Evolutionary conservation across 371 early-diverging fungal species (phyloP), one percentile per base, ranked within the genome.

Genomic region (Mucor lusitanicus): DNA sequence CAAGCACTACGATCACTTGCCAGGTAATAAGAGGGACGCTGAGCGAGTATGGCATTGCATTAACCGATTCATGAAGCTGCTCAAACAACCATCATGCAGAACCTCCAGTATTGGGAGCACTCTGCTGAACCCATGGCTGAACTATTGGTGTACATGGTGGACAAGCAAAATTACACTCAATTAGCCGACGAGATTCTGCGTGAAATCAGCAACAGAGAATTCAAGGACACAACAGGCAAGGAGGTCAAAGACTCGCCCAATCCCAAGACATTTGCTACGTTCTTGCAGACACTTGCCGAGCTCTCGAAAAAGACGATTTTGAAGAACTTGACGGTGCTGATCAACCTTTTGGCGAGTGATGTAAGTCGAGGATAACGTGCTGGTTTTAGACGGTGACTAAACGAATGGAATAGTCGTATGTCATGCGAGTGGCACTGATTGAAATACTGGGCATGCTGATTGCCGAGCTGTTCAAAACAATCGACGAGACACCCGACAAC

Each of bases 81-180:
- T n/a, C 89, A 90, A 70, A 92, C 94, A 0, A 88, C 94, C 15
- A 88, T 97, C 21, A 85, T 92, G 61, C 95, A 97, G 68, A 90
- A 94, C 70, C 80, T 98, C 40, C 92, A 94, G 65, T 96, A 96
- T 70, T 95, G 89, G 84, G 98, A 98, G 55, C 94, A 96, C 67
- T 85, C 96, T 23, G 87, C 94, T 28, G 97, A 99, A 70, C 84
- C 91, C 17, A 92, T 96, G 91, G 98, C 98, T 0, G 94, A 94
- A 46, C 81, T 97, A 1, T 69, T 98, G 40, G 82, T 88, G 27
- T 76, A 85, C 64, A 69, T 94, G 44, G 81, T 84, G 28, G 84
- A 86, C 6, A 71, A 90, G 35, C 87, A 90, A 67, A 89, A 90
- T 28, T 85, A 90, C 64, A 80, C 87, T 54, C 89, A 88, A 60